Conservation (phyloP, 257 asterid genomes). For the Solanum medicagineum region DNA sequence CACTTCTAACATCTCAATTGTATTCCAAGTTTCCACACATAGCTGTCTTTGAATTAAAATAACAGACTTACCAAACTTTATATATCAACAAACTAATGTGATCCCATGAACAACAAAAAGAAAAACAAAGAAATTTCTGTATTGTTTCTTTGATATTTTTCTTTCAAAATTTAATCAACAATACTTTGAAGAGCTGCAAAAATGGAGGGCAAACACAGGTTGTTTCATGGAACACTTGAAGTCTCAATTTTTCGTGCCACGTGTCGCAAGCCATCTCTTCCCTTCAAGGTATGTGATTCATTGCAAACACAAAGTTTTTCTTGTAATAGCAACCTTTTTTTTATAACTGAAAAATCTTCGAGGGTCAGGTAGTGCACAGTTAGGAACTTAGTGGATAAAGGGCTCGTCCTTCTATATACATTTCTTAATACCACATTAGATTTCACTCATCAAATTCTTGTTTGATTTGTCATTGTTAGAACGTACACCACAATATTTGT, state of each 20-base stretch:
- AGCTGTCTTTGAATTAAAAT: conserved; percentile 26
- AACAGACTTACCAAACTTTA: conserved; percentile 18
- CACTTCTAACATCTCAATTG: conserved; percentile 11
- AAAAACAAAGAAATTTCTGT: background rate
- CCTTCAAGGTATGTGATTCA: conserved; percentile 29
- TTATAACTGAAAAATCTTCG: background rate
- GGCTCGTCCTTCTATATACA: too few relatives aligned
- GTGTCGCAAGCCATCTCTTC: conserved; percentile 24
- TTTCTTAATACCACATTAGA: background rate
- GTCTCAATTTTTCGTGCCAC: conserved; percentile 73
- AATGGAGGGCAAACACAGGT: conserved; percentile 47
- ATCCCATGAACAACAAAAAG: background rate
- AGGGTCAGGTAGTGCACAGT: background rate
- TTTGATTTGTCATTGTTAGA: background rate
- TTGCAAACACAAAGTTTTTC: background rate
- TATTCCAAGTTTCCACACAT: conserved; percentile 22
- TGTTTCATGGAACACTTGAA: conserved; percentile 86
- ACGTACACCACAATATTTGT: background rate
- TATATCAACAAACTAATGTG: conserved; percentile 1
- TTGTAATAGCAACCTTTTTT: background rate
- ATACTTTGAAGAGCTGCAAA: background rate
- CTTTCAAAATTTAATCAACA: background rate
- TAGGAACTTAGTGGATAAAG: too few relatives aligned
- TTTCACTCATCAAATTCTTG: background rate
- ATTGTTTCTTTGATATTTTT: background rate